Conservation (phyloP, 495 filamentous ascomycete species). For the Lindgomyces ingoldianus region DNA sequence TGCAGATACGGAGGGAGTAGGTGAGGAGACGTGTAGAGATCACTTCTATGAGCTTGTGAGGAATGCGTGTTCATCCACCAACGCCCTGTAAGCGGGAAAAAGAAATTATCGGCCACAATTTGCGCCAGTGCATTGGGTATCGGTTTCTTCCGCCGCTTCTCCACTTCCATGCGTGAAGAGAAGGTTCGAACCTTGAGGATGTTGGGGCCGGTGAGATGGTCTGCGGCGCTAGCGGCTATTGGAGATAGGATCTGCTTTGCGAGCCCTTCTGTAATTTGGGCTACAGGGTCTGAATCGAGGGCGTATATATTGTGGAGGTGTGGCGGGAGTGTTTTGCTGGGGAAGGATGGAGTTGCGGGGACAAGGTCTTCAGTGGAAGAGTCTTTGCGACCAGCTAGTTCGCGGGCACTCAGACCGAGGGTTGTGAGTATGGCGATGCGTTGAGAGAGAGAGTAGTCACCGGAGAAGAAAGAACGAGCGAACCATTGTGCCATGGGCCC, state of each 20-base stretch:
- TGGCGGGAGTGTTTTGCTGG: conserved; percentile 70
- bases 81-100: conserved; percentile 67
- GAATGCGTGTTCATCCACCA: conserved; percentile 54
- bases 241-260: conserved; percentile 74
- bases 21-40: conserved; percentile 58
- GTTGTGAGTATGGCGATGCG: conserved; percentile 77
- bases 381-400: conserved; percentile 76
- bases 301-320: conserved; percentile 58
- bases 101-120: conserved; percentile 74
- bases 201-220: conserved; percentile 72
- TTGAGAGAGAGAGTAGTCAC: conserved; percentile 85
- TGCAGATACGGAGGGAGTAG: conserved; percentile 64
- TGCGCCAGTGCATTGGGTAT: conserved; percentile 74
- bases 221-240: conserved; percentile 70
- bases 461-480: conserved; percentile 80
- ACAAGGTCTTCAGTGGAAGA: conserved; percentile 43
- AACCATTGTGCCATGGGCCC: conserved; percentile 80
- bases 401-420: conserved; percentile 80
- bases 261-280: conserved; percentile 61
- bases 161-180: conserved; percentile 68
- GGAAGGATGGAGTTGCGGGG: conserved; percentile 57
- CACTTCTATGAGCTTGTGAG: conserved; percentile 46
- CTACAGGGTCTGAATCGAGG: conserved; percentile 55
- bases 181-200: conserved; percentile 82
- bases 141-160: conserved; percentile 64